A percentile compares a stretch with the other conserved stretches of the same genome.
These are phyloP conservation scores for sunflower (Helianthus annuus) DNA, from an alignment of 129 eudicot species.

Conservation along the genomic window HanXRQr2.0-SUNRISE NC_035443.2:140547373-140547872, in stretches of 20 bases:
- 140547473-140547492: constrained; percentile 12
- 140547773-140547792: too few species aligned
- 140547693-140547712: background rate
- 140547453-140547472: background rate
- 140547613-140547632: constrained; percentile 85
- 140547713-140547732: background rate
- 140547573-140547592: constrained; percentile 94
- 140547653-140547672: constrained; percentile 94
- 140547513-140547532: constrained; percentile 1
- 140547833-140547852: too few species aligned
- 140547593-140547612: constrained; percentile 95
- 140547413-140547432: too few species aligned
- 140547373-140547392: too few species aligned
- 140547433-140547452: too few species aligned
- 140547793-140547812: too few species aligned
- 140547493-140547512: constrained; percentile 11
- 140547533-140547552: background rate
- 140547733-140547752: background rate
- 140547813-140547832: too few species aligned
- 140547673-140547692: constrained; percentile 46
- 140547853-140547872: too few species aligned
- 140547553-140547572: constrained; percentile 76
- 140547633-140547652: constrained; percentile 92
- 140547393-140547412: too few species aligned
- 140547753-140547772: background rate